A percentile compares a stretch with the other conserved stretches of the same genome.
Conservation (phyloP, 306 rosid genomes). For the Crotalaria pallida region DNA sequence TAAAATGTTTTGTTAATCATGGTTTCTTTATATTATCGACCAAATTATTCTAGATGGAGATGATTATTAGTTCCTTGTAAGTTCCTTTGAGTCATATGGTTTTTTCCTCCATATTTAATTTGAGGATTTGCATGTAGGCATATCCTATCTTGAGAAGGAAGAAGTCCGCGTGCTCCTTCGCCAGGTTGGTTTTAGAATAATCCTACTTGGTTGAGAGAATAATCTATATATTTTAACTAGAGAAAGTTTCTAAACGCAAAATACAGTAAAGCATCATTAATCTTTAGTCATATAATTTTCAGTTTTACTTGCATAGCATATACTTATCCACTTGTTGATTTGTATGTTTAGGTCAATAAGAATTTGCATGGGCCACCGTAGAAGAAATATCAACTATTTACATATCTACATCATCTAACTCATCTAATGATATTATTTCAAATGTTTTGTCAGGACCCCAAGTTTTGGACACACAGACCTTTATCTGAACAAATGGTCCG, state of each 20-base stretch:
- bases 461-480: constrained; percentile 90
- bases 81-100: constrained; percentile 21
- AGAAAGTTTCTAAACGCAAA: background rate
- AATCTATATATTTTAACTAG: background rate
- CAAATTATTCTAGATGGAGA: constrained; percentile 12
- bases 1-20: constrained; percentile 23
- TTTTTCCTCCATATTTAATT: constrained; percentile 25
- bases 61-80: constrained; percentile 15
- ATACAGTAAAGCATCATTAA: background rate
- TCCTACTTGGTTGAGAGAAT: background rate
- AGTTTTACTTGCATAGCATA: background rate
- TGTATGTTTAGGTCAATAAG: constrained; percentile 1
- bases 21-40: constrained; percentile 11
- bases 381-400: constrained; percentile 1
- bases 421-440: constrained; percentile 1
- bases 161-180: constrained; percentile 93
- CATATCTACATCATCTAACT: background rate
- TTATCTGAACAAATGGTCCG: constrained; percentile 91
- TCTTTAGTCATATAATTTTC: background rate
- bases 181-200: constrained; percentile 61
- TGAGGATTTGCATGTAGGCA: constrained; percentile 55
- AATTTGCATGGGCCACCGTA: background rate
- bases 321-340: constrained; percentile 4
- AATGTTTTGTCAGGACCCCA: constrained; percentile 65
- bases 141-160: constrained; percentile 92